Conservation (phyloP, 805 yeast genomes). For the baker's yeast (Saccharomyces cerevisiae) region DNA sequence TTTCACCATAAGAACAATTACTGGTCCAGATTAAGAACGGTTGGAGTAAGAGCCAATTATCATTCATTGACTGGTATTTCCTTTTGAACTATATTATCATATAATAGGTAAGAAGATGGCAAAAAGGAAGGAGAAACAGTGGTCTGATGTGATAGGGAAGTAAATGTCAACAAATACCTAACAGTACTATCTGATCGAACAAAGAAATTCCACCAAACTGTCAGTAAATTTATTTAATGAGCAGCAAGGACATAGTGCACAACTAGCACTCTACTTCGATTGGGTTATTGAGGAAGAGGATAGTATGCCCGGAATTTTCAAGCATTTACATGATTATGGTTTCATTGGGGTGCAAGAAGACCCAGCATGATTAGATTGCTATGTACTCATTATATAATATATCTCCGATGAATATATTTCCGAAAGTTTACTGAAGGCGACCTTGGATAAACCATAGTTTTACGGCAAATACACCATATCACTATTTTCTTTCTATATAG, state of each 20-base stretch:
- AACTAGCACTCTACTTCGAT: conserved; percentile 62
- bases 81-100: too few relatives aligned
- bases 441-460: conserved; percentile 18
- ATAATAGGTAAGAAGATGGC: too few relatives aligned
- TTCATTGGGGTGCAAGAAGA: conserved; percentile 78
- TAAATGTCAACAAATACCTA: too few relatives aligned
- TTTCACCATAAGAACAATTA: too few relatives aligned
- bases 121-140: too few relatives aligned
- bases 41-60: too few relatives aligned
- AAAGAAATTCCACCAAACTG: too few relatives aligned
- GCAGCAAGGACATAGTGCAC: conserved; percentile 84
- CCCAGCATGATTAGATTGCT: conserved; percentile 89
- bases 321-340: conserved; percentile 43
- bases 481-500: background rate
- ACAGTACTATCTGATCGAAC: too few relatives aligned
- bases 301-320: conserved; percentile 55
- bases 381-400: conserved; percentile 78
- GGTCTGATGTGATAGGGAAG: too few relatives aligned
- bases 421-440: conserved; percentile 38
- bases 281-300: conserved; percentile 38
- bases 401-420: conserved; percentile 52
- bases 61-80: too few relatives aligned
- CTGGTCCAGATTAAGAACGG: conserved; percentile 35
- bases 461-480: background rate
- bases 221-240: too few relatives aligned